These are phyloP conservation scores for Reticulascus tulasneorum DNA, from an alignment of 2,329 filamentous ascomycete genomes.

Conservation along the genomic window DNA sequence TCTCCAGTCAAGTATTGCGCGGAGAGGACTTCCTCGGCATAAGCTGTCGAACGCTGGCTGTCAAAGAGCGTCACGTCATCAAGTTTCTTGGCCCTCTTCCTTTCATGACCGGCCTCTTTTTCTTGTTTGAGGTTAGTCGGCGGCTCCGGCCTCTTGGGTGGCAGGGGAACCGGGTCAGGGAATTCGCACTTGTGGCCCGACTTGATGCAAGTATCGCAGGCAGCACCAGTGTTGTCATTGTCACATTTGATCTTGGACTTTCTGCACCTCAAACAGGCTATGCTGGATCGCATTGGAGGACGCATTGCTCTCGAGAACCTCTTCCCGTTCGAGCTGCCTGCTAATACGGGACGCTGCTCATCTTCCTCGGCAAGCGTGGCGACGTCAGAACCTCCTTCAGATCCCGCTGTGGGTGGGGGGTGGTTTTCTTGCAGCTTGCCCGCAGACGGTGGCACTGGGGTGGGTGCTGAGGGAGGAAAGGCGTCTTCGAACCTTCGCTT, in stretches of 20 bases:
- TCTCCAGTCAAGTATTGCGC: slow-evolving; percentile 58
- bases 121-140: slow-evolving; percentile 34
- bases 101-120: slow-evolving; percentile 40
- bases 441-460: slow-evolving; percentile 14
- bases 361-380: slow-evolving; percentile 22
- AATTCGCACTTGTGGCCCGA: slow-evolving; percentile 71
- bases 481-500: slow-evolving; percentile 33
- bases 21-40: slow-evolving; percentile 58
- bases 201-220: slow-evolving; percentile 71
- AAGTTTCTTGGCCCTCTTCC: slow-evolving; percentile 43
- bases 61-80: slow-evolving; percentile 38
- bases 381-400: slow-evolving; percentile 11
- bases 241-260: slow-evolving; percentile 85
- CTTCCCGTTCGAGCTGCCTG: slow-evolving; percentile 18
- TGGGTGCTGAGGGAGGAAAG: slow-evolving; percentile 24
- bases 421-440: slow-evolving; percentile 19
- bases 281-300: slow-evolving; percentile 67
- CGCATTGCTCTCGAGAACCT: slow-evolving; percentile 41
- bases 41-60: slow-evolving; percentile 27
- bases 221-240: slow-evolving; percentile 54
- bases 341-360: slow-evolving; percentile 14
- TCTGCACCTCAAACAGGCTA: slow-evolving; percentile 72
- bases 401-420: slow-evolving; percentile 15
- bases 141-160: slow-evolving; percentile 39
- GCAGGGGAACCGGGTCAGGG: slow-evolving; percentile 39